Conservation (phyloP, 2,329 filamentous ascomycete species). For the Lasiodiplodia sp. region DNA sequence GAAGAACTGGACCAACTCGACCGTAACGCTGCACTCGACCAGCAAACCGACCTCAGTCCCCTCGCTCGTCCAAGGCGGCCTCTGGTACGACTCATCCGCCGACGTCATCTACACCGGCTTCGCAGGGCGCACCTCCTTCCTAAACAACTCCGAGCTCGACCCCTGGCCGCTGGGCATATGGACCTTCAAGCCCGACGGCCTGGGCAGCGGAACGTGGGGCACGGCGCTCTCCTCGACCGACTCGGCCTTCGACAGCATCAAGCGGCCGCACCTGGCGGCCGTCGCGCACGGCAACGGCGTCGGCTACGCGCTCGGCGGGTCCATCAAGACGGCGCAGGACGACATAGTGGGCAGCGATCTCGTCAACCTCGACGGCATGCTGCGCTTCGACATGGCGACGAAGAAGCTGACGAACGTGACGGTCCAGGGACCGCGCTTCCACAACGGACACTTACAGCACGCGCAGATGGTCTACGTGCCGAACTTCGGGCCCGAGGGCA, state of each 20-base stretch:
- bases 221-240: conserved; percentile 3
- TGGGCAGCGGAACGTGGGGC: conserved; percentile 28
- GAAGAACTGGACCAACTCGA: conserved; percentile 30
- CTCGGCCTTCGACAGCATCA: conserved; percentile 21
- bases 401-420: conserved; percentile 27
- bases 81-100: conserved; percentile 27
- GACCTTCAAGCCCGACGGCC: conserved; percentile 29
- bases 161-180: conserved; percentile 25
- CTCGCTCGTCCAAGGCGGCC: conserved; percentile 22
- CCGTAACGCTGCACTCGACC: conserved; percentile 24
- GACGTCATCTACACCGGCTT: conserved; percentile 29
- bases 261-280: conserved; percentile 23
- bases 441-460: conserved; percentile 18
- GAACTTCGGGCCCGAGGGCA: conserved; percentile 29
- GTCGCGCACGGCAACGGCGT: conserved; percentile 27
- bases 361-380: conserved; percentile 26
- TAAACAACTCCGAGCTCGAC: not conserved
- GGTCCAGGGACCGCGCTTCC: conserved; percentile 4
- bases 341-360: not conserved
- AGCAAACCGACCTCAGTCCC: conserved; percentile 29
- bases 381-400: conserved; percentile 28
- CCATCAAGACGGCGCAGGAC: conserved; percentile 14
- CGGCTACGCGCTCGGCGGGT: conserved; percentile 31
- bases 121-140: conserved; percentile 25
- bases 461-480: conserved; percentile 25